phyloP scores from a whole-genome alignment of 2,329 filamentous ascomycete genomes.

The Pseudogymnoascus sp. region DNA sequence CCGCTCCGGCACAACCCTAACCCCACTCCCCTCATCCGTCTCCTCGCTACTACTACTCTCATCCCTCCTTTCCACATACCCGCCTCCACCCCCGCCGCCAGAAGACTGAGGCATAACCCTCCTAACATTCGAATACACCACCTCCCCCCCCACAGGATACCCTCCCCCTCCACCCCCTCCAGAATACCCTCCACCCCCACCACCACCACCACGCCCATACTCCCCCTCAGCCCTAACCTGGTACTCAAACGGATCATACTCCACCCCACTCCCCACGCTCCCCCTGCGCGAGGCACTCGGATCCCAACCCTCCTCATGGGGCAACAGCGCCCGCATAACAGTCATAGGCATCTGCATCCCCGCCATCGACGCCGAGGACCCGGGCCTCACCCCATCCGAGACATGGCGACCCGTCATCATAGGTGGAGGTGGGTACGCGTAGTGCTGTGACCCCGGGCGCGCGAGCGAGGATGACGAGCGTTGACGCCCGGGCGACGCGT shows the following conservation, averaged over 20 bases:
- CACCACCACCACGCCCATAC: background rate
- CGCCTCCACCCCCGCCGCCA: background rate
- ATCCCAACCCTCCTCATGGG: constrained; percentile 40
- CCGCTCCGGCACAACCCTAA: background rate
- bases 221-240: background rate
- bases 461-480: constrained; percentile 20
- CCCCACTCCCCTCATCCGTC: background rate
- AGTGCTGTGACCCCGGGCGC: constrained; percentile 11
- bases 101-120: background rate
- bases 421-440: constrained; percentile 16
- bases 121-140: background rate
- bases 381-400: constrained; percentile 25
- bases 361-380: constrained; percentile 29
- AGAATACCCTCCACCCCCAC: background rate
- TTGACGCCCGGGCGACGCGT: constrained; percentile 28
- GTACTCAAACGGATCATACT: constrained; percentile 7
- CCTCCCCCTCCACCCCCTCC: background rate
- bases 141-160: background rate
- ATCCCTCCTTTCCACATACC: background rate
- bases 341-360: background rate
- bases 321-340: constrained; percentile 30
- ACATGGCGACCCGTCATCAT: constrained; percentile 18
- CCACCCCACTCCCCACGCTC: background rate
- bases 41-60: background rate
- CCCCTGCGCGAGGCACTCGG: constrained; percentile 31